phyloP scores from a whole-genome alignment of 805 yeast genomes.

The Cyberlindnera maritima region DNA sequence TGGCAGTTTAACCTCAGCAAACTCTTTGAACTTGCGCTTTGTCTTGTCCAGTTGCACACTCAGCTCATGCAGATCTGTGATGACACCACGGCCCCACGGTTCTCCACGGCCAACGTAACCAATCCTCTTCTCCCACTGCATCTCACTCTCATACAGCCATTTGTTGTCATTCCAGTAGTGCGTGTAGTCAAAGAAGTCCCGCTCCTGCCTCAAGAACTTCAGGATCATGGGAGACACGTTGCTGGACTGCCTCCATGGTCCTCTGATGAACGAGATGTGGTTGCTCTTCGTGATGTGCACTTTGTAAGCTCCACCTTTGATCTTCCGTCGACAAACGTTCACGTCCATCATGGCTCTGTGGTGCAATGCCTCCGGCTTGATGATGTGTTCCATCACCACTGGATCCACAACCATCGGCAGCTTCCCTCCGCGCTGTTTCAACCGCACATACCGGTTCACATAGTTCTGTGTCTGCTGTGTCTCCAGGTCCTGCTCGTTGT shows the following conservation, averaged over 20 bases:
- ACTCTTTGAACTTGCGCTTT: conserved; percentile 17
- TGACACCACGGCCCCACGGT: conserved; percentile 30
- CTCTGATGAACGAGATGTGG: conserved; percentile 18
- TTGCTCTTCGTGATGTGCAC: conserved; percentile 15
- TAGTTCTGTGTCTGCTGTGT: conserved; percentile 17
- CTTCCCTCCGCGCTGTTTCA: conserved; percentile 12
- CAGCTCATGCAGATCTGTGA: conserved; percentile 15
- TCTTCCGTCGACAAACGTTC: conserved; percentile 1
- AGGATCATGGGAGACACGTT: conserved; percentile 17
- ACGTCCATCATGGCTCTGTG: conserved; percentile 17
- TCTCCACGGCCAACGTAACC: not conserved
- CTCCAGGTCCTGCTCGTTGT: conserved; percentile 18
- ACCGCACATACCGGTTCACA: conserved; percentile 15
- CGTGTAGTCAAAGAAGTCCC: conserved; percentile 11
- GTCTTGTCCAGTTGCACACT: conserved; percentile 10
- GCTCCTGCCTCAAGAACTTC: conserved; percentile 13
- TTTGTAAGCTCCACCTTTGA: conserved; percentile 20
- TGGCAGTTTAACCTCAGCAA: conserved; percentile 20
- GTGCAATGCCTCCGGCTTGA: conserved; percentile 24
- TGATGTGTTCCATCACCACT: conserved; percentile 6
- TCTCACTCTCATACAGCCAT: conserved; percentile 16
- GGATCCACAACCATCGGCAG: conserved; percentile 23
- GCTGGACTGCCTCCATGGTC: conserved; percentile 21
- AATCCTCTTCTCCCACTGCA: conserved; percentile 15
- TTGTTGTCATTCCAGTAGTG: conserved; percentile 10